Conservation (phyloP, 139 green algal genomes). For the Ostreobium quekettii region DNA sequence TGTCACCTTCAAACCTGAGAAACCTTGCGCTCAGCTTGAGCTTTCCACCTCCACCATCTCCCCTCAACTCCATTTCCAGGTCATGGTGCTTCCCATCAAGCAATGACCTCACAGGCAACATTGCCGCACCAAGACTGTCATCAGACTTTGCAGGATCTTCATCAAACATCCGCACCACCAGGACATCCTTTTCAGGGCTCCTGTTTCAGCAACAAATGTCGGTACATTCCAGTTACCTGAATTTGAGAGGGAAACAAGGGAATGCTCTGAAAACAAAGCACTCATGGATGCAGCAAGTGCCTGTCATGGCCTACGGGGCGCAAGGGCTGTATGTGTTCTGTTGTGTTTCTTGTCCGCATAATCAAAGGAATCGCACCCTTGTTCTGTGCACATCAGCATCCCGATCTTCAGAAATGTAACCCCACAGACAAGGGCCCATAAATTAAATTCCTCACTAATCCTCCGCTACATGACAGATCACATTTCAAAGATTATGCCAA, state of each 20-base stretch:
- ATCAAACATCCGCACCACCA: constrained; percentile 40
- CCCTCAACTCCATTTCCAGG: constrained; percentile 28
- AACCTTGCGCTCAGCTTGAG: background rate
- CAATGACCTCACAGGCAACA: constrained; percentile 25
- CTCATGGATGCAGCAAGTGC: background rate
- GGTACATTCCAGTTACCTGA: background rate
- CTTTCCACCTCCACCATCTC: constrained; percentile 20
- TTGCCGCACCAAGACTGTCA: constrained; percentile 36
- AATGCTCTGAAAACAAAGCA: too few relatives aligned
- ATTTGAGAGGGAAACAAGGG: background rate
- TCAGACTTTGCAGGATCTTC: constrained; percentile 38
- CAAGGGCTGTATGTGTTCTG: background rate
- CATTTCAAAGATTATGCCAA: too few relatives aligned
- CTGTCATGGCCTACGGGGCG: background rate
- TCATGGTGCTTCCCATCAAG: background rate
- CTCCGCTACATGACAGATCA: too few relatives aligned
- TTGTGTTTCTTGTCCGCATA: background rate
- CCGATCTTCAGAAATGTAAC: too few relatives aligned
- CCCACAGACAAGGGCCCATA: too few relatives aligned
- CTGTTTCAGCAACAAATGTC: background rate
- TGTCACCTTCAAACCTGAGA: constrained; percentile 5
- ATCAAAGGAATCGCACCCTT: too few relatives aligned
- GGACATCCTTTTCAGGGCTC: constrained; percentile 15
- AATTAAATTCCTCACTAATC: too few relatives aligned
- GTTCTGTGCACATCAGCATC: too few relatives aligned